Percentiles rank a stretch among this genome's conserved stretches.
phyloP scores from a whole-genome alignment of 1,284 basidiomycete species.

The Trametes hirsuta region DNA sequence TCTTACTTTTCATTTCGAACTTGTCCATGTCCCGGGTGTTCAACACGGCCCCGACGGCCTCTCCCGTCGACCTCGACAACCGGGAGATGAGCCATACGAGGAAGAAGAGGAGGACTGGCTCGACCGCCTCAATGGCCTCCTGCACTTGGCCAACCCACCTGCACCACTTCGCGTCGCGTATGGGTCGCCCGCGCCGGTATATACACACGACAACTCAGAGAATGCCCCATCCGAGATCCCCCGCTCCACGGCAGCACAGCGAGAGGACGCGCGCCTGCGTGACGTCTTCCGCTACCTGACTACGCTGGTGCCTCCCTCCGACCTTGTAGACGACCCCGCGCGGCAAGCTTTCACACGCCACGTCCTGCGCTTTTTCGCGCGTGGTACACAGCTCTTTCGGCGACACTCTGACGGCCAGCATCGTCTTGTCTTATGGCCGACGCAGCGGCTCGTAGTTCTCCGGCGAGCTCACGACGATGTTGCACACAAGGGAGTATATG shows the following conservation, averaged over 20 bases:
- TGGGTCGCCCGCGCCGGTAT: background rate
- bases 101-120: conserved; percentile 39
- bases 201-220: background rate
- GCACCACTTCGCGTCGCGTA: background rate
- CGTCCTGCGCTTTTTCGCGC: conserved; percentile 14
- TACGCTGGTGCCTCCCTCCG: conserved; percentile 15
- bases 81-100: conserved; percentile 25
- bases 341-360: background rate
- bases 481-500: conserved; percentile 30
- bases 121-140: conserved; percentile 31
- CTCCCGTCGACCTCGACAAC: conserved; percentile 31
- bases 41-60: conserved; percentile 41
- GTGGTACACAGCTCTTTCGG: conserved; percentile 18
- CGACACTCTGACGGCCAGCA: background rate
- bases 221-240: background rate
- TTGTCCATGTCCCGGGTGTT: conserved; percentile 37
- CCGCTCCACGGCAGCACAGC: background rate
- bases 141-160: conserved; percentile 17
- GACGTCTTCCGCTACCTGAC: conserved; percentile 16
- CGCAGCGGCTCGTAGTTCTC: conserved; percentile 7
- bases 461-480: conserved; percentile 29
- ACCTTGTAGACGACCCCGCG: background rate
- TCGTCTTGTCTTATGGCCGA: conserved; percentile 15
- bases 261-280: background rate
- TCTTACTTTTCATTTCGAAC: conserved; percentile 39